phyloP scores from a whole-genome alignment of 192 early-diverging fungal genomes.

The Phycomyces nitens region DNA sequence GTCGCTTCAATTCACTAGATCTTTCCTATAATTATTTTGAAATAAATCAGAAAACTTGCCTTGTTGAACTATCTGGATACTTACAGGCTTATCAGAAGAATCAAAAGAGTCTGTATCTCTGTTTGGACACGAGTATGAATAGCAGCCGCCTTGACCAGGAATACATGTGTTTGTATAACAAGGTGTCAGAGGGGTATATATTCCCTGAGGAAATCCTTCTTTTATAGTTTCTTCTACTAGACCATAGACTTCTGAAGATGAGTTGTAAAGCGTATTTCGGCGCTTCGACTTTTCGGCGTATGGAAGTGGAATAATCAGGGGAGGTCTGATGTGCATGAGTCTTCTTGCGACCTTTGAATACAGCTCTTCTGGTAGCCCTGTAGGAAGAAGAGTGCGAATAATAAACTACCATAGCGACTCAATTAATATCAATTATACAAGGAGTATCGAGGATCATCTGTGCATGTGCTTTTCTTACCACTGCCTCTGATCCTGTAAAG shows the following conservation, averaged over 20 bases:
- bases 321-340: constrained; percentile 31
- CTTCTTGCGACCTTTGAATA: constrained; percentile 23
- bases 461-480: constrained; percentile 7
- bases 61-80: not conserved
- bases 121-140: constrained; percentile 32
- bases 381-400: constrained; percentile 16
- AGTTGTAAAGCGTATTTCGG: constrained; percentile 32
- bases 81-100: not conserved
- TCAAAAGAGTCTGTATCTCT: not conserved
- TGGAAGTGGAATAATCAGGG: constrained; percentile 24
- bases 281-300: constrained; percentile 28
- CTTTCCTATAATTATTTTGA: not conserved
- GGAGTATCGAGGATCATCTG: not conserved
- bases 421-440: not conserved
- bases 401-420: constrained; percentile 13
- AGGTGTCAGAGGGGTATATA: constrained; percentile 82
- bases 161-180: constrained; percentile 62
- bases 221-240: constrained; percentile 34
- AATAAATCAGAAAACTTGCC: not conserved
- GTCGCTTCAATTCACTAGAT: constrained; percentile 1
- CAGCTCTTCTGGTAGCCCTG: constrained; percentile 5
- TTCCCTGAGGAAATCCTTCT: constrained; percentile 65
- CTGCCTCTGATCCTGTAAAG: constrained; percentile 33
- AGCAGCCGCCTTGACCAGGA: constrained; percentile 27
- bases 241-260: constrained; percentile 27